Evolutionary conservation across 352 stramenopile genomes (phyloP), one percentile per base, ranked within the genome.

Genomic region (Phytophthora litchii): DNA sequence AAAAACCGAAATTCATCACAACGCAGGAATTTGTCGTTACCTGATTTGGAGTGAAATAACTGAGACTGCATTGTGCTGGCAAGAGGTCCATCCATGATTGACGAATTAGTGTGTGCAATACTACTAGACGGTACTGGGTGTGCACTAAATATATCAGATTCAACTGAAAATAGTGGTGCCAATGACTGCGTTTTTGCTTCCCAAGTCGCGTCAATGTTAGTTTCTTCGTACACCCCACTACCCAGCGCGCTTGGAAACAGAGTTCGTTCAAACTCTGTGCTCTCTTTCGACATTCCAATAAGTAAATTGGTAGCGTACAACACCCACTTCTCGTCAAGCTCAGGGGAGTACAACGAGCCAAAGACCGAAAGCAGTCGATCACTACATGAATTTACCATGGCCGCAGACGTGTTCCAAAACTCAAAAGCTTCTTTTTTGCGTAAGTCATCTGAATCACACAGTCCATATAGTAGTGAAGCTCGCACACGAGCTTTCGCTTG

Each of bases 141-240:
- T 40, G 50, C 42, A 32, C 53, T 74, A n/a, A 93, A 78, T 16
- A 54, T 52, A 40, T 89, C 75, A 11, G 72, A 66, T 54, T 92
- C 83, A 14, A 92, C 72, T 0, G 81, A 94, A 52, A 94, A 94
- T 37, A 94, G 54, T 11, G 86, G 85, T 0, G 72, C 70, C 76
- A 94, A 92, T 2, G 72, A 88, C 37, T 84, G 78, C 19, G 68
- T 76, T 45, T 86, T 89, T 1, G 68, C 67, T 27, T 87, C 80
- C 83, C 83, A 92, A 13, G 57, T 78, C n/a, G 76, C 66, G 43
- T 94, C 83, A 64, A 94, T 89, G 14, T 47, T 41, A 19, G 75
- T 56, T 17, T 88, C 74, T 25, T 69, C 53, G 52, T 84, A 94
- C 20, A 80, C 66, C 9, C 60, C 48, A 23, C 72, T 53, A 1